A percentile compares a stretch with the other conserved stretches of the same genome.
Evolutionary conservation across 2,329 filamentous ascomycete species (phyloP).

Genomic region (Sclerotinia subarctica): DNA sequence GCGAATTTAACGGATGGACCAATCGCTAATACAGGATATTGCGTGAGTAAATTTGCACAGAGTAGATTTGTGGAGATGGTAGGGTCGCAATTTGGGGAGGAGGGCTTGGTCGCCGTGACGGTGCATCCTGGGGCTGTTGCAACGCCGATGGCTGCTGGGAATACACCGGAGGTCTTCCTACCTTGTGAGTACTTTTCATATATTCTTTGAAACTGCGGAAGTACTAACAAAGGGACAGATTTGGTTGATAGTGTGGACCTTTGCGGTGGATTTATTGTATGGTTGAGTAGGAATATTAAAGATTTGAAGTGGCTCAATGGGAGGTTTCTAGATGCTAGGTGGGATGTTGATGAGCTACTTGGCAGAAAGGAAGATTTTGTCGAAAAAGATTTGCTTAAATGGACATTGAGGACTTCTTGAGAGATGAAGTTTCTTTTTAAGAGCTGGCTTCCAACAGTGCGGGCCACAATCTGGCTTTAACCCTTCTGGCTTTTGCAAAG

Average conservation of each 20-base stretch:
- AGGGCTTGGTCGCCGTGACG: constrained; percentile 11
- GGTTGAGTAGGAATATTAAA: constrained; percentile 17
- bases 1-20: constrained; percentile 1
- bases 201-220: neutral
- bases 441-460: too few species aligned
- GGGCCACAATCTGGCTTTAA: too few species aligned
- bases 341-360: constrained; percentile 19
- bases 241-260: constrained; percentile 19
- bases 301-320: constrained; percentile 21
- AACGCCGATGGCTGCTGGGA: constrained; percentile 9
- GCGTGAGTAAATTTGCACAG: constrained; percentile 21
- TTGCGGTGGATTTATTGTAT: constrained; percentile 19
- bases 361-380: constrained; percentile 10
- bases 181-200: constrained; percentile 11
- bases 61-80: constrained; percentile 19
- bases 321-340: constrained; percentile 16
- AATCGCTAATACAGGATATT: constrained; percentile 21
- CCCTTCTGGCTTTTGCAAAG: too few species aligned
- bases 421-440: neutral
- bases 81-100: neutral
- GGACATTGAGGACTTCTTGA: constrained; percentile 16
- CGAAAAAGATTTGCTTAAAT: constrained; percentile 18
- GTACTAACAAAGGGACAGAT: neutral
- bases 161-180: constrained; percentile 17
- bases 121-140: constrained; percentile 18